Evolutionary conservation across 202 grass and related monocot species (phyloP).

Genomic region (Zoysia matrella): DNA sequence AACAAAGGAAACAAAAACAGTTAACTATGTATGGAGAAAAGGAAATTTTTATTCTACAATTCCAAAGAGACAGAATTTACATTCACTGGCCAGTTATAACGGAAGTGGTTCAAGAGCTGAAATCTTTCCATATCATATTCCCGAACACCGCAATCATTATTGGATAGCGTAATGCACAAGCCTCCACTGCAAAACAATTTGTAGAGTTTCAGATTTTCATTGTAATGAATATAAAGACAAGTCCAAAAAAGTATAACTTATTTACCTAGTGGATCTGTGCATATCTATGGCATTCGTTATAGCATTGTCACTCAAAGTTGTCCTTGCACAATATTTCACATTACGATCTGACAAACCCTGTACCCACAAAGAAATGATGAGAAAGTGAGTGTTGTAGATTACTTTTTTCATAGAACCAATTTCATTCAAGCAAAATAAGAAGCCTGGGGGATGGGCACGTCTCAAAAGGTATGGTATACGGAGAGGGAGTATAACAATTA

Average conservation of each 20-base stretch:
- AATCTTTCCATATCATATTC: conserved; percentile 88
- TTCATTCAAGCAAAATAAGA: neutral
- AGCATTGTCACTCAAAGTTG: conserved; percentile 87
- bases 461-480: neutral
- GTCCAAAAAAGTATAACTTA: conserved; percentile 5
- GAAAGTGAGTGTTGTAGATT: conserved; percentile 27
- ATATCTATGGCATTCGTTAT: conserved; percentile 96
- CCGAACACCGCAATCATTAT: conserved; percentile 85
- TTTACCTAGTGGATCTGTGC: conserved; percentile 73
- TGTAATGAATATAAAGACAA: conserved; percentile 19
- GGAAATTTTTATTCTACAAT: conserved; percentile 2
- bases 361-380: conserved; percentile 21
- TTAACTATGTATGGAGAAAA: conserved; percentile 24
- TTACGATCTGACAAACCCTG: conserved; percentile 68
- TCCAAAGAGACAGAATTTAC: conserved; percentile 59
- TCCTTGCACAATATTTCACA: conserved; percentile 84
- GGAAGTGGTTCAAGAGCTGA: conserved; percentile 76
- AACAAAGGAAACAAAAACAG: conserved; percentile 31
- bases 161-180: conserved; percentile 68
- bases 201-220: conserved; percentile 36
- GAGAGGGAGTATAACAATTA: conserved; percentile 2
- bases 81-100: conserved; percentile 83
- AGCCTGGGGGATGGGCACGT: neutral
- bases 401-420: neutral
- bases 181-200: conserved; percentile 61